A percentile compares a stretch with the other conserved stretches of the same genome.
Conservation (phyloP, 2,329 filamentous ascomycete species). For the Rutstroemia sp. region DNA sequence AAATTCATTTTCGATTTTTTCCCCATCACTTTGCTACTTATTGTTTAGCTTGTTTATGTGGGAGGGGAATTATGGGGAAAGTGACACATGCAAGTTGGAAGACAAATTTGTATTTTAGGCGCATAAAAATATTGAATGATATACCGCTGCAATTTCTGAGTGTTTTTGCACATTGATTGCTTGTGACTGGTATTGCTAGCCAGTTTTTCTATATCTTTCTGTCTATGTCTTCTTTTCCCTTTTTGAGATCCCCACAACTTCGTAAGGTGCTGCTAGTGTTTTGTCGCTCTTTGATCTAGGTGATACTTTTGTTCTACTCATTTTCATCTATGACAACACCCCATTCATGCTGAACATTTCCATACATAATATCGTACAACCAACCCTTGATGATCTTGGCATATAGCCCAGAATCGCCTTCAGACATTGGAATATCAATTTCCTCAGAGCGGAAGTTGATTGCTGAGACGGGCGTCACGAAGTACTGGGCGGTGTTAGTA, state of each 20-base stretch:
- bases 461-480: slow-evolving; percentile 60
- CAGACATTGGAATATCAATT: slow-evolving; percentile 53
- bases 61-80: neutral
- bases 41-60: neutral
- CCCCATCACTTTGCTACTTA: neutral
- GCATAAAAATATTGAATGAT: slow-evolving; percentile 7
- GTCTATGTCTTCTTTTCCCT: neutral
- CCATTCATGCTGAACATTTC: slow-evolving; percentile 61
- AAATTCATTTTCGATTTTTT: slow-evolving; percentile 2
- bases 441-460: slow-evolving; percentile 61
- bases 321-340: slow-evolving; percentile 56
- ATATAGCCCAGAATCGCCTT: slow-evolving; percentile 44
- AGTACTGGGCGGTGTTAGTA: slow-evolving; percentile 43
- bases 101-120: slow-evolving; percentile 10
- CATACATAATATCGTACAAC: slow-evolving; percentile 69
- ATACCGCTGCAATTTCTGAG: too few species aligned
- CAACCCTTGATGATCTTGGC: slow-evolving; percentile 56
- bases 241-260: neutral
- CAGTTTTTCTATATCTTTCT: neutral
- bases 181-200: neutral
- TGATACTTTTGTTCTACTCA: neutral
- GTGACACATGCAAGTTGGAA: neutral
- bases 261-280: too few species aligned
- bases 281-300: too few species aligned
- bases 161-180: neutral